phyloP scores from a whole-genome alignment of 2,329 filamentous ascomycete species.

The Alternaria longipes region DNA sequence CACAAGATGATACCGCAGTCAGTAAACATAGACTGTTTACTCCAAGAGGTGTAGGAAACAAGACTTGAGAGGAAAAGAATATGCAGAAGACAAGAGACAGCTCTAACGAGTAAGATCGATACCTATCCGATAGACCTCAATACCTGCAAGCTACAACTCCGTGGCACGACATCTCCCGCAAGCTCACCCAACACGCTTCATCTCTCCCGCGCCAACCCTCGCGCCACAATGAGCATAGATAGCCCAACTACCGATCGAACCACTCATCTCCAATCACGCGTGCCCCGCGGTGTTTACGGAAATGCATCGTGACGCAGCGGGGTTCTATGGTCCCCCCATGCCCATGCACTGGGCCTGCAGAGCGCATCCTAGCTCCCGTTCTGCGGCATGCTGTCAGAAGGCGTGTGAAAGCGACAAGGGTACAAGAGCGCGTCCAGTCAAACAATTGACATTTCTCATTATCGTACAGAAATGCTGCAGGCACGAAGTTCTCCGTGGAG shows the following conservation, averaged over 20 bases:
- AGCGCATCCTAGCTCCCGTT: neutral
- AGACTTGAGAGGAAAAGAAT: neutral
- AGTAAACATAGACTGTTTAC: neutral
- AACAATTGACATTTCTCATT: conserved; percentile 24
- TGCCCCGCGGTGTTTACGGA: conserved; percentile 32
- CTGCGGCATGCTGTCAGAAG: neutral
- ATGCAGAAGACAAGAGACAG: neutral
- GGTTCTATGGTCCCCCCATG: neutral
- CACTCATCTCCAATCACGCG: conserved; percentile 13
- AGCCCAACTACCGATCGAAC: neutral
- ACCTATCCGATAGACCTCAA: neutral
- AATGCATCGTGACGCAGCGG: conserved; percentile 21
- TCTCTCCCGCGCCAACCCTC: conserved; percentile 1
- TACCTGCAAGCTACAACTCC: conserved; percentile 12
- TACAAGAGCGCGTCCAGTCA: conserved; percentile 19
- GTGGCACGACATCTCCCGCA: conserved; percentile 19
- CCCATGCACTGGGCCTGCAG: neutral
- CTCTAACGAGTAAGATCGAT: neutral
- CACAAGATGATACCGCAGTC: neutral
- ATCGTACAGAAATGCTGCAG: conserved; percentile 6
- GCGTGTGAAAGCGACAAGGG: neutral
- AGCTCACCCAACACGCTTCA: neutral
- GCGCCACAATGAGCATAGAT: neutral
- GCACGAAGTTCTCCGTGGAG: conserved; percentile 38
- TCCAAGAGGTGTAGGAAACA: neutral